Evolutionary conservation across 805 yeast species (phyloP).

Genomic region (Candida methanosorbosa): DNA sequence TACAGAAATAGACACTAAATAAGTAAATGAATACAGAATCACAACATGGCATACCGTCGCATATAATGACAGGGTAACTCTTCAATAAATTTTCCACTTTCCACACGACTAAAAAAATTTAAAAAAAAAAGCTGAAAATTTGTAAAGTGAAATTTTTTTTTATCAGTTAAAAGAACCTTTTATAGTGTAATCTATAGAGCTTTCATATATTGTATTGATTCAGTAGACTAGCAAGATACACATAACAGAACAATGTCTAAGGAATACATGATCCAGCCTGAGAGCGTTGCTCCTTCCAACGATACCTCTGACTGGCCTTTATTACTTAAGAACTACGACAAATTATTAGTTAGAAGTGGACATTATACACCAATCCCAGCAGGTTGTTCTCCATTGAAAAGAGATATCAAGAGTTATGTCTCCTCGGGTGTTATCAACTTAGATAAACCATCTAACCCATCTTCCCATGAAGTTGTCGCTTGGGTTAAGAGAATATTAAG

Average conservation of each 20-base stretch:
- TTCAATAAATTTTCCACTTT: no score
- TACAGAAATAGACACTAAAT: slow-evolving; percentile 2
- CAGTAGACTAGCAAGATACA: no score
- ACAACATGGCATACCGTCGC: no score
- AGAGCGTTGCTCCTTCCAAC: slow-evolving; percentile 62
- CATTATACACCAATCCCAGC: slow-evolving; percentile 97
- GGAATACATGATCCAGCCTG: slow-evolving; percentile 83
- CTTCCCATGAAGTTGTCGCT: slow-evolving; percentile 98
- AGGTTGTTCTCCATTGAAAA: slow-evolving; percentile 89
- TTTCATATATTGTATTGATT: background rate
- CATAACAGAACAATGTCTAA: slow-evolving; percentile 27
- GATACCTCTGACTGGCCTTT: slow-evolving; percentile 96
- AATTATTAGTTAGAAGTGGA: slow-evolving; percentile 87
- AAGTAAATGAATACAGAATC: background rate
- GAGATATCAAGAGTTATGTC: slow-evolving; percentile 85
- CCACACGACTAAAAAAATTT: background rate
- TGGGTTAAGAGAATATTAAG: slow-evolving; percentile 96
- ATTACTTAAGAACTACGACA: slow-evolving; percentile 87
- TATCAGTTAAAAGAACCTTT: background rate
- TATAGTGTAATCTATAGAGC: no score
- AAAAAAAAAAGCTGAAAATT: background rate
- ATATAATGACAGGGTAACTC: no score
- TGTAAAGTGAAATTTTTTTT: background rate
- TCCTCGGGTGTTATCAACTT: slow-evolving; percentile 94
- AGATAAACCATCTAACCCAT: slow-evolving; percentile 97